These are phyloP conservation scores for Rosa hybrid DNA, from an alignment of 331 rosid species.

Conservation along the genomic window DNA sequence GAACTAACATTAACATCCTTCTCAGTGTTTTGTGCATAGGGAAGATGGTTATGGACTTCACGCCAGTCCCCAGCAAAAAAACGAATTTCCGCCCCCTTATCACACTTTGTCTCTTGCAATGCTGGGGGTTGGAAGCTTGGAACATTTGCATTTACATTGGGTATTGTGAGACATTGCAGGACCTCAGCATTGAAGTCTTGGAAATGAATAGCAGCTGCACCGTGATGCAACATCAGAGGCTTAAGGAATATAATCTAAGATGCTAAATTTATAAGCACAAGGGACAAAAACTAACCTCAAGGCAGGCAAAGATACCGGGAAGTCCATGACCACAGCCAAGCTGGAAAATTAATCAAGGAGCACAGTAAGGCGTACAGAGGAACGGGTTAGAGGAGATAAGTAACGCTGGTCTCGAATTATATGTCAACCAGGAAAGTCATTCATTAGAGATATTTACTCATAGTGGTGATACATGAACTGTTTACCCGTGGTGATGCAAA, in stretches of 20 bases:
- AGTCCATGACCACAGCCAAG: slow-evolving; percentile 97
- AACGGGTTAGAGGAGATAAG: neutral
- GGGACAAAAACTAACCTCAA: slow-evolving; percentile 55
- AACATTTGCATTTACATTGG: slow-evolving; percentile 65
- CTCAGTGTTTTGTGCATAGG: slow-evolving; percentile 34
- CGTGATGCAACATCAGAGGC: slow-evolving; percentile 45
- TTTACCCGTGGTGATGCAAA: neutral
- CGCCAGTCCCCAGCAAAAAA: slow-evolving; percentile 95
- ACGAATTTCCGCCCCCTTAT: slow-evolving; percentile 44
- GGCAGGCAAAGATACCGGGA: slow-evolving; percentile 86
- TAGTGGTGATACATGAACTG: neutral
- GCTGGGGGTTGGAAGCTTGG: slow-evolving; percentile 27
- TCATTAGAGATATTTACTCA: neutral
- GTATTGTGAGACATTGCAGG: slow-evolving; percentile 77
- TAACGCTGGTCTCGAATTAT: neutral
- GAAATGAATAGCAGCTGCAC: slow-evolving; percentile 77
- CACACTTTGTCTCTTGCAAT: slow-evolving; percentile 29
- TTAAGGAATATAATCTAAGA: neutral
- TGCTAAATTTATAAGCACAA: slow-evolving; percentile 14
- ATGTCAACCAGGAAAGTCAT: neutral
- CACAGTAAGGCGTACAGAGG: neutral
- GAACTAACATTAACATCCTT: slow-evolving; percentile 19
- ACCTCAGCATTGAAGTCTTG: slow-evolving; percentile 97
- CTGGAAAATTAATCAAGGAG: slow-evolving; percentile 47
- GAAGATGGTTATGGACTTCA: slow-evolving; percentile 74